phyloP scores from a whole-genome alignment of 169 alveolate genomes.

The Fabrea salina region DNA sequence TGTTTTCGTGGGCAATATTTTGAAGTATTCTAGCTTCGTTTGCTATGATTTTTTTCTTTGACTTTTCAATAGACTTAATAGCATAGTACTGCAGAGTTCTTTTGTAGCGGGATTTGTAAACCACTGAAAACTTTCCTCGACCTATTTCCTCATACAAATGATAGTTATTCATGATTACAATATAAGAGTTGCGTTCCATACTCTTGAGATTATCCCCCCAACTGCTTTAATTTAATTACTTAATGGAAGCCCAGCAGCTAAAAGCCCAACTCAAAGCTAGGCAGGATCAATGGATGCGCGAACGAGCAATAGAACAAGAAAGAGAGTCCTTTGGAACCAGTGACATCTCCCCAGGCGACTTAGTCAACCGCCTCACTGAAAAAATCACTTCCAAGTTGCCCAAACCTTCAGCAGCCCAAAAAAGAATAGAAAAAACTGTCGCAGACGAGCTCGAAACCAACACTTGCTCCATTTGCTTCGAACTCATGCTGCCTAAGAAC shows the following conservation, averaged over 20 bases:
- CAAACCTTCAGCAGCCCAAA: not conserved
- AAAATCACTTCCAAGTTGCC: slow-evolving; percentile 6
- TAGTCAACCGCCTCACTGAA: slow-evolving; percentile 8
- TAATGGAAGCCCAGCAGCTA: too few species aligned
- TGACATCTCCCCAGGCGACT: slow-evolving; percentile 11
- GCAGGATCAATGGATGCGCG: slow-evolving; percentile 10
- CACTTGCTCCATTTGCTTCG: slow-evolving; percentile 79
- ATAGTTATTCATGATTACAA: slow-evolving; percentile 80
- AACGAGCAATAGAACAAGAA: not conserved
- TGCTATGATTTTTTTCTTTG: slow-evolving; percentile 61
- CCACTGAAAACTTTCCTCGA: slow-evolving; percentile 77
- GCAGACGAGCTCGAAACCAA: slow-evolving; percentile 58
- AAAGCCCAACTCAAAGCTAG: too few species aligned
- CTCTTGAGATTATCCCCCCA: too few species aligned
- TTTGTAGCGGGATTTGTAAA: slow-evolving; percentile 84
- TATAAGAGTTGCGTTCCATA: too few species aligned
- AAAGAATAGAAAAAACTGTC: slow-evolving; percentile 39
- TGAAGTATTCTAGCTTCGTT: slow-evolving; percentile 58
- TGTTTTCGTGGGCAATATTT: slow-evolving; percentile 45
- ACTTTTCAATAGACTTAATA: slow-evolving; percentile 78
- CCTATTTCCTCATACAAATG: slow-evolving; percentile 87
- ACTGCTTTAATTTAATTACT: too few species aligned
- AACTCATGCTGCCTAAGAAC: slow-evolving; percentile 68
- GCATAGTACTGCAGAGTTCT: slow-evolving; percentile 81
- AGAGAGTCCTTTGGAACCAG: not conserved